Base-by-base conservation (phyloP, 1,139 yeast species). In the Geotrichum bryndzae region DNA sequence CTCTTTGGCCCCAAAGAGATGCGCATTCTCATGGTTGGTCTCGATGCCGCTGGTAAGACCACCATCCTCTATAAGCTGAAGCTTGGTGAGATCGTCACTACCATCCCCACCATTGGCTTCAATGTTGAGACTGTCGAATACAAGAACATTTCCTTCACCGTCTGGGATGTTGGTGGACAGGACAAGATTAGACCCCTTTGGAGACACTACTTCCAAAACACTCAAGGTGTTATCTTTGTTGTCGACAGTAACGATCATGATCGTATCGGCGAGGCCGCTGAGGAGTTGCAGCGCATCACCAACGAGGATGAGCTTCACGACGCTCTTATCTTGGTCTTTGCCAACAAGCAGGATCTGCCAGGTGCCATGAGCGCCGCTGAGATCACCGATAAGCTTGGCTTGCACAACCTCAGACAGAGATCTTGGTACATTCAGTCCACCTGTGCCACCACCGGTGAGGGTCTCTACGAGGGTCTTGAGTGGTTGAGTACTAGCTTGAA, bases 81-180 rank as follows among this genome's bases (percentile, higher is more conserved):
- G 79, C 85, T 89, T 73, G 96, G 96, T 75, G 96, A 89, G 80
- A 88, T 90, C 72, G 96, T 90, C 75, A 89, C 96, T 73, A 90
- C 96, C 64, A 89, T 90, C 74, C 96, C 96, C 76, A 90, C 96
- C 69, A 89, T 90, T 76, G 96, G 96, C 72, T 90, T 90, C 86
- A 90, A 90, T 77, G 96, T 90, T 69, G 96, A 90, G 79, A 90
- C 96, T 67, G 95, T 90, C 72, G 96, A 90, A 80, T 90, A 90
- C 83, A 89, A 89, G 83, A 90, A 90, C 86, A 89, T 90, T 77
- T 87, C 95, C 56, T 90, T 90, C 82, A 90, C 96, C 67, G 96
- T 90, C 69, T 90, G 96, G 96, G 96, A 90, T 84, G 96, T 90
- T 73, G 96, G 96, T 87, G 96, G 96, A 85, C 96, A 90, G 82